phyloP scores from a whole-genome alignment of 2,329 filamentous ascomycete species.

The Calonectria pseudoturangicola region DNA sequence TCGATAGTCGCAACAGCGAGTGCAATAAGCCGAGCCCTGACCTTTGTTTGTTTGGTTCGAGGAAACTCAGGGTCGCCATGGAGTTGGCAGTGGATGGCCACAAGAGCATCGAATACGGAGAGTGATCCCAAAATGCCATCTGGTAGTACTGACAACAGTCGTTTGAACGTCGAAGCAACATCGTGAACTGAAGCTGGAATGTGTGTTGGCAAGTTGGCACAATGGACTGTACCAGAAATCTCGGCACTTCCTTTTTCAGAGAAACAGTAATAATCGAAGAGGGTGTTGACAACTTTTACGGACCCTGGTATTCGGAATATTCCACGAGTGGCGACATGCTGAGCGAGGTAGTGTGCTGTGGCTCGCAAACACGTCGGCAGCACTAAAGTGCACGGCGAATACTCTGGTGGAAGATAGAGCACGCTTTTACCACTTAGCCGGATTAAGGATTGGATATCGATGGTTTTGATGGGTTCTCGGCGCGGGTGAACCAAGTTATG shows the following conservation, averaged over 20 bases:
- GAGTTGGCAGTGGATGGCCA: slow-evolving; percentile 76
- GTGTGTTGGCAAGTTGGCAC: slow-evolving; percentile 75
- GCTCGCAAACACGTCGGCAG: slow-evolving; percentile 81
- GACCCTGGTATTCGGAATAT: slow-evolving; percentile 80
- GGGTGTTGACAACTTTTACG: slow-evolving; percentile 70
- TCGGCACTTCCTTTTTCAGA: slow-evolving; percentile 67
- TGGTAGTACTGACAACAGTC: slow-evolving; percentile 76
- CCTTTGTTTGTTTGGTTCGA: slow-evolving; percentile 71
- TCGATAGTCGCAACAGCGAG: slow-evolving; percentile 76
- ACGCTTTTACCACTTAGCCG: slow-evolving; percentile 78
- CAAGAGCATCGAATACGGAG: slow-evolving; percentile 76
- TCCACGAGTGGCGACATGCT: slow-evolving; percentile 73
- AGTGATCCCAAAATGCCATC: slow-evolving; percentile 80
- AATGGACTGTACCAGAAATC: slow-evolving; percentile 75
- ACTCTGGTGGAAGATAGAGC: slow-evolving; percentile 76
- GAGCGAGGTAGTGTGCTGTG: slow-evolving; percentile 77
- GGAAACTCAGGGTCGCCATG: slow-evolving; percentile 70
- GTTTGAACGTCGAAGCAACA: slow-evolving; percentile 81
- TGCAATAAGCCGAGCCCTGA: slow-evolving; percentile 79
- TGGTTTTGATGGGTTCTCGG: slow-evolving; percentile 68
- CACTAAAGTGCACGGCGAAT: slow-evolving; percentile 73
- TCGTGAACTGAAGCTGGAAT: slow-evolving; percentile 78
- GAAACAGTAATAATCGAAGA: slow-evolving; percentile 79
- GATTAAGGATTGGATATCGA: slow-evolving; percentile 75
- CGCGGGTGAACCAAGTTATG: slow-evolving; percentile 65